Evolutionary conservation across 352 stramenopile species (phyloP), one percentile per base, ranked within the genome.

Genomic region (Bremia lactucae): DNA sequence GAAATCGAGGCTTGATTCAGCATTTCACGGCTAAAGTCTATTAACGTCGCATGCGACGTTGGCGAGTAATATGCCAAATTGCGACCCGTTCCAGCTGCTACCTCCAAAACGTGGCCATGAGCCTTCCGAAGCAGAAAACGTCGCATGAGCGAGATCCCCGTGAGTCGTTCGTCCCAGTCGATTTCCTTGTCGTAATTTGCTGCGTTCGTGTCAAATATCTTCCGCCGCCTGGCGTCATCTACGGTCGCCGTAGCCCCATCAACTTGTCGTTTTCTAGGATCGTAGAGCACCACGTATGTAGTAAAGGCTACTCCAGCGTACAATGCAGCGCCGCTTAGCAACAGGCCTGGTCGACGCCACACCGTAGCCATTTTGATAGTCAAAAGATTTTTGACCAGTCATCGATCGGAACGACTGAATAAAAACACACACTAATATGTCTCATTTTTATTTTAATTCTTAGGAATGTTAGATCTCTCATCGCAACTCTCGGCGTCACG

Each of bases 71-170:
- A 96, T 16, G 42, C 36, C n/a, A 98, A 46, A 50, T 97, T 97
- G 22, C 96, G 74, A 5, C 88, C 94, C 10, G 93, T 98, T n/a
- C 93, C 94, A 7, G 75, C 85, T 1, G 89, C 89, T 46, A 98
- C 81, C 63, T 98, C 94, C 15, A 98, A 66, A 44, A 96, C 78
- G 5, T 59, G 48, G 18, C 90, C 94, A 22, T 43, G 31, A 0
- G 89, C 83, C 13, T 72, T 52, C 9, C 46, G 36, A 33, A 97
- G 68, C 29, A 97, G 46, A 18, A 77, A 77, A 37, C 74, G 76
- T 2, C 85, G 72, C 65, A 95, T 65, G 14, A 94, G 65, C 31
- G 67, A 75, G 41, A 94, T 74, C 28, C 81, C 81, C 36, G 68
- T 86, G 23, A 95, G 56, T 11, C 47, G 68, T 43, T 96, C 85